Base-by-base conservation (phyloP, 2,329 filamentous ascomycete species). In the Huntiella moniliformis region DNA sequence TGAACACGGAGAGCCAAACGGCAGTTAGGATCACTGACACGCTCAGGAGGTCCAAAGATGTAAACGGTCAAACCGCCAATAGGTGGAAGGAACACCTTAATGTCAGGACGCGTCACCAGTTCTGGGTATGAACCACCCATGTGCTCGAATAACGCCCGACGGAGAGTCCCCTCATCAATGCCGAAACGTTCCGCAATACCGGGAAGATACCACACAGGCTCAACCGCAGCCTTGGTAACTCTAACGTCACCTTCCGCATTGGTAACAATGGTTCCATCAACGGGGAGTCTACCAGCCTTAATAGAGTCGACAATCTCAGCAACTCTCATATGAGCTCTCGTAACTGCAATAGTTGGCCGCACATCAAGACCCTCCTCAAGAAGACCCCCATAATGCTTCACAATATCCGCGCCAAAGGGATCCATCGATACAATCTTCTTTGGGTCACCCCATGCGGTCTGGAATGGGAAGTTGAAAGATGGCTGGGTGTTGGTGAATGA, bases 381-480 rank as follows among this genome's bases (percentile, higher is more conserved):
- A 10, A 45, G 22, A 13, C 45, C 37, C 4, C 42, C 42, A 34
- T 47, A 50, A 39, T 50, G 18, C 8, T 35, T 28, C 13, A 35
- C 13, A 40, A 56, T 60, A 46, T 60, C 66, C 64, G 96, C 91
- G 5, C 91, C 88, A 60, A 81, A 83, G 0, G 88, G 88, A 58
- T 96, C 91, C 85, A 98, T 94, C 13, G 88, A 84, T 11, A 96
- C 88, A 52, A 98, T 96, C 67, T 95, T 96, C 61, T 84, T 85
- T 56, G 73, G 74, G 58, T 93, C 83, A 18, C 73, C 74, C 88
- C 88, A 98, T 63, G 91, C 77, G 5, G 83, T 78, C 55, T 93
- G 93, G 5, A 84, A 86, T 0, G 86, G 86, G 57, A 96, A 84
- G 45, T 79, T 74, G 16, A 77, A 83, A n/a, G 87, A 86, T 10